These are phyloP conservation scores for Cordyceps javanica DNA, from an alignment of 2,329 filamentous ascomycete species.

Conservation along the genomic window DNA sequence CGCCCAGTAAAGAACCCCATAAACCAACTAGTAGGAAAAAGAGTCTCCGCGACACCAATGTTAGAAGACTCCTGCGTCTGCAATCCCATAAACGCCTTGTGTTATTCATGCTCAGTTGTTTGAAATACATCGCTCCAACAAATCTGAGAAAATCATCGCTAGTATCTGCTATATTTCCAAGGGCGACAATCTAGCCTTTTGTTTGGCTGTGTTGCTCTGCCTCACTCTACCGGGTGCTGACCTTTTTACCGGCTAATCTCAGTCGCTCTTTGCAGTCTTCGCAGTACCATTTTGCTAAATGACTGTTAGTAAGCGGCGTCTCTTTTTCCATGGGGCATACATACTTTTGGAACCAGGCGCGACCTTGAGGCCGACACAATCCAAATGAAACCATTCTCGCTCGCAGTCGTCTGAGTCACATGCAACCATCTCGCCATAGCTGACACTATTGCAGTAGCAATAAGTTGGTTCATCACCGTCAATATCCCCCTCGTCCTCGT, in stretches of 20 bases:
- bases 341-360: constrained; percentile 71
- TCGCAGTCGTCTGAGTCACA: constrained; percentile 69
- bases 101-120: constrained; percentile 10
- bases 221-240: constrained; percentile 36
- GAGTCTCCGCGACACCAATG: neutral
- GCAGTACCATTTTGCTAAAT: constrained; percentile 72
- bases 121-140: constrained; percentile 1
- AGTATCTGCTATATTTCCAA: neutral
- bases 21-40: neutral
- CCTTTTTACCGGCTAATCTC: constrained; percentile 48
- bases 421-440: constrained; percentile 79
- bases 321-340: constrained; percentile 26
- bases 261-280: constrained; percentile 68
- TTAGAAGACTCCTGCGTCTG: neutral
- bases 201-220: neutral
- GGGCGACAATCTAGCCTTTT: neutral
- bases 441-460: constrained; percentile 74
- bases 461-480: constrained; percentile 68
- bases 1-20: neutral
- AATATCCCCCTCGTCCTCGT: constrained; percentile 48
- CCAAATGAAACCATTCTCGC: constrained; percentile 78
- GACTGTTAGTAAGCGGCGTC: constrained; percentile 21
- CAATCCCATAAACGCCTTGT: constrained; percentile 9
- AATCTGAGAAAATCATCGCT: neutral
- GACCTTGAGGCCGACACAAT: constrained; percentile 72